Percentiles rank a stretch among this genome's conserved stretches.
Conservation (phyloP, 1,284 basidiomycete species). For the Leccinum proximum region DNA sequence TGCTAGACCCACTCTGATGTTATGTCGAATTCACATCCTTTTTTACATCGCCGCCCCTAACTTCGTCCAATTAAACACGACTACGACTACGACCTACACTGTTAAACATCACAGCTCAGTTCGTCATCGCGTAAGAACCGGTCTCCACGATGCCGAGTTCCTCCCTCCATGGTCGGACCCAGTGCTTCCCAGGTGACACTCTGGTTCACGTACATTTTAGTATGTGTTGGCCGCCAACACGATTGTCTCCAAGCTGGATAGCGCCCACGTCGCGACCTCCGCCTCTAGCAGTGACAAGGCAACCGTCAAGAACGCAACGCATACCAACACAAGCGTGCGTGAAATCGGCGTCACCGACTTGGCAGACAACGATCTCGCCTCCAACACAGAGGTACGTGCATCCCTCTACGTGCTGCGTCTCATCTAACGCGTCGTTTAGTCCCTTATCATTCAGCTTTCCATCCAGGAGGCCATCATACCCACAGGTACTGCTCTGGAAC, state of each 20-base stretch:
- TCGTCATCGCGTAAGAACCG: background rate
- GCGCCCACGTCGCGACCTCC: slow-evolving; percentile 36
- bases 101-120: background rate
- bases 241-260: slow-evolving; percentile 23
- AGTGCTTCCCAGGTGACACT: slow-evolving; percentile 6
- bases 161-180: background rate
- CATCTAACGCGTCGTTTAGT: no score
- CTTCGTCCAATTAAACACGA: background rate
- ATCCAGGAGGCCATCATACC: no score
- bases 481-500: no score
- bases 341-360: no score
- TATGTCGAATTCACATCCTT: background rate
- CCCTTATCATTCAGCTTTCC: no score
- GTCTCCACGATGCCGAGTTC: no score
- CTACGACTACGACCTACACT: background rate
- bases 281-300: no score
- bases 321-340: no score
- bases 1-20: background rate
- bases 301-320: no score
- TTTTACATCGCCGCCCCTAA: background rate
- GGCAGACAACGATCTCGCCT: no score
- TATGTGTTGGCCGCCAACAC: slow-evolving; percentile 42
- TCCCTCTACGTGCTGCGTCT: no score
- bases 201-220: slow-evolving; percentile 25
- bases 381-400: no score